phyloP scores from a whole-genome alignment of 371 early-diverging fungal species.

The Mortierella sp. region DNA sequence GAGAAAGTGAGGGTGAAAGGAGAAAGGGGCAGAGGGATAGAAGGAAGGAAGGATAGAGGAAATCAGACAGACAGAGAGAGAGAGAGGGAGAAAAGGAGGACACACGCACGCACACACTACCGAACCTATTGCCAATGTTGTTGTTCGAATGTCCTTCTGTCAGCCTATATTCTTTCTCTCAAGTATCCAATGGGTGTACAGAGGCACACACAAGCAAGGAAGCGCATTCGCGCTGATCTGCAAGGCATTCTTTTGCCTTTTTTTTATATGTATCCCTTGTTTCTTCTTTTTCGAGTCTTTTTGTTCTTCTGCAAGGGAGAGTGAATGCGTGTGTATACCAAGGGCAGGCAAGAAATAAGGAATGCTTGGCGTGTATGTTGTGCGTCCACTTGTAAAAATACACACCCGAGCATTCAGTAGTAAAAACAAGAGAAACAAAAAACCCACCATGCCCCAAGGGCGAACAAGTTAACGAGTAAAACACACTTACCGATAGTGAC shows the following conservation, averaged over 20 bases:
- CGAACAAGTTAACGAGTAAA: too few relatives aligned
- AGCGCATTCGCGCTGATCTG: neutral
- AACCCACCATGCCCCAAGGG: neutral
- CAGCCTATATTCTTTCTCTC: too few relatives aligned
- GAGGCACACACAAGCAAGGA: conserved; percentile 3
- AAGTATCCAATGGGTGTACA: neutral
- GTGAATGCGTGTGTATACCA: neutral
- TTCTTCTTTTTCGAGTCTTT: neutral
- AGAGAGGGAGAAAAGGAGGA: neutral
- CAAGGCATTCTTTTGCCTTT: neutral
- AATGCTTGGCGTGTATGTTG: neutral
- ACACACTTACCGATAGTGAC: conserved; percentile 41
- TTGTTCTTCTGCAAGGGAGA: conserved; percentile 6
- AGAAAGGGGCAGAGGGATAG: neutral
- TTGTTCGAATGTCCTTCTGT: neutral
- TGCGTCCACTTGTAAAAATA: too few relatives aligned
- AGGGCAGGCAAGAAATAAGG: neutral
- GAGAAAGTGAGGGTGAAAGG: neutral
- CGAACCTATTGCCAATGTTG: neutral
- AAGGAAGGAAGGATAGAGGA: neutral
- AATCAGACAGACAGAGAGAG: too few relatives aligned
- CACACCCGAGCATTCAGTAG: neutral
- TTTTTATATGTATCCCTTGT: neutral
- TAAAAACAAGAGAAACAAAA: neutral
- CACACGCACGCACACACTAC: neutral